Conservation (phyloP, 2,329 filamentous ascomycete species). For the Exophiala xenobiotica region DNA sequence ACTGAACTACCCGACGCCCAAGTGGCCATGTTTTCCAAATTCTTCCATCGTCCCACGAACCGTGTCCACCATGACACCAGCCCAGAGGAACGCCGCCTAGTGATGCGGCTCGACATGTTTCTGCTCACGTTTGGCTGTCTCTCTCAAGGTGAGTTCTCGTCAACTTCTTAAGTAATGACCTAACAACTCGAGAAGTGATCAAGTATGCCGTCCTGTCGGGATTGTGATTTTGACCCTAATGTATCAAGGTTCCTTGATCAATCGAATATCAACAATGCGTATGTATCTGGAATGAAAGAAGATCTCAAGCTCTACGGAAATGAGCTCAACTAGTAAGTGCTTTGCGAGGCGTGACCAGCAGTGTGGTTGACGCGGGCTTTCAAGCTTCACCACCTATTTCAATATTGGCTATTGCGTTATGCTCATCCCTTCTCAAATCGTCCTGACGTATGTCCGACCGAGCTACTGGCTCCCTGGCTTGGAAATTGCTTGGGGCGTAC, state of each 20-base stretch:
- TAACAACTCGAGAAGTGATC: not conserved
- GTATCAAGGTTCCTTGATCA: slow-evolving; percentile 16
- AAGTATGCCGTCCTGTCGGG: not conserved
- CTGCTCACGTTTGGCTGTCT: slow-evolving; percentile 2
- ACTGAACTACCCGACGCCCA: not conserved
- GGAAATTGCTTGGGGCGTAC: slow-evolving; percentile 38
- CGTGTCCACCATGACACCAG: not conserved
- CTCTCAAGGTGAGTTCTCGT: not conserved
- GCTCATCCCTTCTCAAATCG: slow-evolving; percentile 40
- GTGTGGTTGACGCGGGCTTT: not conserved
- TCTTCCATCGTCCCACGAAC: not conserved
- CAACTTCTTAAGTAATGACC: not conserved
- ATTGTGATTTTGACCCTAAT: not conserved
- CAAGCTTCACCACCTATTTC: slow-evolving; percentile 42
- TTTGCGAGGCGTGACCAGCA: not conserved
- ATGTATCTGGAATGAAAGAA: slow-evolving; percentile 41
- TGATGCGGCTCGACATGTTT: slow-evolving; percentile 3
- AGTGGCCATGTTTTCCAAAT: not conserved
- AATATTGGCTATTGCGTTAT: slow-evolving; percentile 43
- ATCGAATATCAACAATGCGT: slow-evolving; percentile 27
- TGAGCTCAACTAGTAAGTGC: slow-evolving; percentile 45
- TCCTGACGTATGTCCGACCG: slow-evolving; percentile 39
- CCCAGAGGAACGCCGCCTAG: not conserved
- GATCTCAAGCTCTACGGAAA: slow-evolving; percentile 51
- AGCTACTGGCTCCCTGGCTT: slow-evolving; percentile 34